Evolutionary conservation across 305 asterid genomes (phyloP).

Genomic region (Vinca major): DNA sequence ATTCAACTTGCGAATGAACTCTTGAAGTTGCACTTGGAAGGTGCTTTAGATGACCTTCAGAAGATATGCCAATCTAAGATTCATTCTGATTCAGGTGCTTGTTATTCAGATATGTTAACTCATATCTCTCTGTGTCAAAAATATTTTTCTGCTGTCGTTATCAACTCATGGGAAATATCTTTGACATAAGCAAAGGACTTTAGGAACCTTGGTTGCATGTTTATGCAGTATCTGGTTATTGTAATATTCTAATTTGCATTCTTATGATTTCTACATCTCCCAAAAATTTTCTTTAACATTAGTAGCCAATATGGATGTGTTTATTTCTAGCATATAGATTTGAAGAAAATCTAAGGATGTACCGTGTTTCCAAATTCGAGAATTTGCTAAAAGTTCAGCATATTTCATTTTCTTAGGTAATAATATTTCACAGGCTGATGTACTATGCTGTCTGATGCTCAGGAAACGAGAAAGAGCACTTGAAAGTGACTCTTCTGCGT

Average conservation of each 20-base stretch:
- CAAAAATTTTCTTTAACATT: background rate
- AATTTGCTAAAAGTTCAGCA: background rate
- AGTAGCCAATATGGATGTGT: background rate
- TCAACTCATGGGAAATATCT: background rate
- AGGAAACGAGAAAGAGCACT: constrained; percentile 96
- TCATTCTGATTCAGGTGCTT: constrained; percentile 89
- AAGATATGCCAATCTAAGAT: constrained; percentile 68
- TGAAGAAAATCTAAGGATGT: background rate
- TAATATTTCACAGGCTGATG: constrained; percentile 19
- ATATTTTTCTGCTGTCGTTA: constrained; percentile 11
- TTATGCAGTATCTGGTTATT: background rate
- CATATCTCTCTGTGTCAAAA: constrained; percentile 2
- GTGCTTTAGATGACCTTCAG: constrained; percentile 81
- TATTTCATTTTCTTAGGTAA: constrained; percentile 4
- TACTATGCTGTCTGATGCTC: constrained; percentile 32
- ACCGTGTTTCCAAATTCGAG: background rate
- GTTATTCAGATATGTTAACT: constrained; percentile 13
- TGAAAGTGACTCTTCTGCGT: constrained; percentile 98
- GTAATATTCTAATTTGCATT: background rate
- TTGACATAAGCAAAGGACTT: background rate
- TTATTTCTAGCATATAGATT: background rate
- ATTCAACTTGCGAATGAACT: constrained; percentile 86
- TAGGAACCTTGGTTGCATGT: background rate
- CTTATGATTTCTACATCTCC: background rate
- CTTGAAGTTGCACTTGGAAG: constrained; percentile 68